These are phyloP conservation scores for Salix viminalis DNA, from an alignment of 345 rosid species.

Conservation along the genomic window DNA sequence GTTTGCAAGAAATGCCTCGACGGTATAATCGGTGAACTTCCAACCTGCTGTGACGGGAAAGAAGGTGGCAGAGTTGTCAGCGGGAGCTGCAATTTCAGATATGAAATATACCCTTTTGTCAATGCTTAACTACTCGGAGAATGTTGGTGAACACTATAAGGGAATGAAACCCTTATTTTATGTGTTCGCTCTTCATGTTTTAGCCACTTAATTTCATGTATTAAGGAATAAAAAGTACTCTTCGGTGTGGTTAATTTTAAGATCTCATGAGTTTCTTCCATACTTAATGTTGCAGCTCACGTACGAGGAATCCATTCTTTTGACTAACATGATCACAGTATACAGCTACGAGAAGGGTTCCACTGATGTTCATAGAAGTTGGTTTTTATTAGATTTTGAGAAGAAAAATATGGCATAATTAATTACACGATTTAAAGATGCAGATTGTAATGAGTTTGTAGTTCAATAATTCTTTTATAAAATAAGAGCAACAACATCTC, in stretches of 20 bases:
- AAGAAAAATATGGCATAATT: too few species aligned
- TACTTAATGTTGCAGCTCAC: neutral
- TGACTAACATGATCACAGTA: neutral
- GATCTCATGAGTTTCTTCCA: neutral
- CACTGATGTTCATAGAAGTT: neutral
- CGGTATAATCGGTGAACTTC: constrained; percentile 33
- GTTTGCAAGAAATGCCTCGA: constrained; percentile 41
- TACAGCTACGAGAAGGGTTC: neutral
- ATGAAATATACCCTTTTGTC: constrained; percentile 46
- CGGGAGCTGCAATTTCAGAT: constrained; percentile 46
- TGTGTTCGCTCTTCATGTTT: neutral
- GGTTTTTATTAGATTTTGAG: too few species aligned
- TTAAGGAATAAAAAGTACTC: neutral
- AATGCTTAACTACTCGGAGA: constrained; percentile 3
- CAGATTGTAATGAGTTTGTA: too few species aligned
- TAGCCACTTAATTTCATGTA: neutral
- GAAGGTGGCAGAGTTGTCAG: constrained; percentile 45
- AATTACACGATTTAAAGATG: too few species aligned
- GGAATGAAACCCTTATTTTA: neutral
- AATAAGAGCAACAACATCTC: too few species aligned
- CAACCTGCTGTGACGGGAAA: constrained; percentile 46
- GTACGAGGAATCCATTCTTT: neutral
- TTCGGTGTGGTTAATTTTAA: neutral
- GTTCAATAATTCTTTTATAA: too few species aligned
- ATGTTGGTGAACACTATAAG: neutral